A percentile compares a stretch with the other conserved stretches of the same genome.
Conservation (phyloP, 306 rosid genomes). For the Parietaria judaica region DNA sequence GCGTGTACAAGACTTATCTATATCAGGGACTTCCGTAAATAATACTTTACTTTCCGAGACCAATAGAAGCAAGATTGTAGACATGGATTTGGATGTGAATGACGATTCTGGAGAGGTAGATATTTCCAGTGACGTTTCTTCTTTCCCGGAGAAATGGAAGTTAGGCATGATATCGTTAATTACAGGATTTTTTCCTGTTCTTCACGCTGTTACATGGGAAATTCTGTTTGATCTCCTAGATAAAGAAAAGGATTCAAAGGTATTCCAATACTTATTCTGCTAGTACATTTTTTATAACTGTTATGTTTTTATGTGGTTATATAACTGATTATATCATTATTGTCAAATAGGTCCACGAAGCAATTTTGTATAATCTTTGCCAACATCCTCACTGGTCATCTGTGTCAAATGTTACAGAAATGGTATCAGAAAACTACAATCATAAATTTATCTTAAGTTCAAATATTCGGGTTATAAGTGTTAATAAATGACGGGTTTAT, state of each 20-base stretch:
- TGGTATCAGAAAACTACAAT: conserved; percentile 49
- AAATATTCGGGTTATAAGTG: not conserved
- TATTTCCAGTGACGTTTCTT: conserved; percentile 29
- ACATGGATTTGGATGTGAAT: conserved; percentile 70
- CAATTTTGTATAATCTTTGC: conserved; percentile 55
- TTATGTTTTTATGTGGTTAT: conserved; percentile 2
- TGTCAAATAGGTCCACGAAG: conserved; percentile 51
- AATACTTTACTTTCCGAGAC: conserved; percentile 28
- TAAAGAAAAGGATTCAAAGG: conserved; percentile 65
- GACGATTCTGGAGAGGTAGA: conserved; percentile 60
- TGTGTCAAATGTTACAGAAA: conserved; percentile 40
- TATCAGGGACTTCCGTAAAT: conserved; percentile 26
- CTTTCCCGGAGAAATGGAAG: conserved; percentile 58
- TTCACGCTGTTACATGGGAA: conserved; percentile 54
- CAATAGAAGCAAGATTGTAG: conserved; percentile 59
- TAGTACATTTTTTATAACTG: not conserved
- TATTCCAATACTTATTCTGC: conserved; percentile 20
- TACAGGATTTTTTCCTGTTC: conserved; percentile 60
- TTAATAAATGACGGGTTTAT: conserved; percentile 6
- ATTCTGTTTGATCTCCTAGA: conserved; percentile 50
- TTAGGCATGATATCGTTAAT: conserved; percentile 52
- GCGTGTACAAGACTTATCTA: conserved; percentile 30
- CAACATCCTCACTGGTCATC: conserved; percentile 66
- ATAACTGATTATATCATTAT: conserved; percentile 11
- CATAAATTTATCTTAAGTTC: not conserved